These are phyloP conservation scores for Aspergillus neotritici DNA, from an alignment of 2,329 filamentous ascomycete species.

Conservation along the genomic window DNA sequence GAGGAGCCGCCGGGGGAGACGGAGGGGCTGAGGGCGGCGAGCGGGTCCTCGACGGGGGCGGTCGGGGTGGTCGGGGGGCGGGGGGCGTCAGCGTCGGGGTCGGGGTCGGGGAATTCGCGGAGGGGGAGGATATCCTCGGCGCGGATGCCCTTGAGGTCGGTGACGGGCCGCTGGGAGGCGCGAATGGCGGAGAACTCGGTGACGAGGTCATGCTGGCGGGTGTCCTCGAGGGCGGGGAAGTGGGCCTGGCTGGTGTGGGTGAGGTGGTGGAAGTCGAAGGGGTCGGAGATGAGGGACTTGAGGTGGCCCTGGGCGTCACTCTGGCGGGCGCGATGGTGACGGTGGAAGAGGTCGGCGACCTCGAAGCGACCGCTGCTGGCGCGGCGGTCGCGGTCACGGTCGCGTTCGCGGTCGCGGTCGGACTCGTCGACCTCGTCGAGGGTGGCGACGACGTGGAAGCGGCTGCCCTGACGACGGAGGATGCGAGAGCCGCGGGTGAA, in stretches of 20 bases:
- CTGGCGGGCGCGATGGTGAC: conserved; percentile 28
- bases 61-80: conserved; percentile 30
- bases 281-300: conserved; percentile 53
- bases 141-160: conserved; percentile 48
- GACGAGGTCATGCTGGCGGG: conserved; percentile 48
- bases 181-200: conserved; percentile 51
- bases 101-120: conserved; percentile 30
- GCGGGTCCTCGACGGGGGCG: not conserved
- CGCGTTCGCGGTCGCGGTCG: conserved; percentile 1
- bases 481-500: conserved; percentile 43
- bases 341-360: conserved; percentile 29
- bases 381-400: conserved; percentile 12
- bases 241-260: conserved; percentile 55
- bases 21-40: conserved; percentile 26
- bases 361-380: conserved; percentile 28
- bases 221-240: conserved; percentile 48
- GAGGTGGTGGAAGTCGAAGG: conserved; percentile 61
- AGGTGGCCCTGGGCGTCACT: conserved; percentile 32
- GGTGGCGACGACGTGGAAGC: conserved; percentile 39
- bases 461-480: conserved; percentile 43
- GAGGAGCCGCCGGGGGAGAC: conserved; percentile 24
- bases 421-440: conserved; percentile 37
- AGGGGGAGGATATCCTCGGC: conserved; percentile 43
- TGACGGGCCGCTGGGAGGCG: conserved; percentile 47
- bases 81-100: conserved; percentile 18